Evolutionary conservation across 2,329 filamentous ascomycete species (phyloP).

Genomic region (Arthroderma sp.): DNA sequence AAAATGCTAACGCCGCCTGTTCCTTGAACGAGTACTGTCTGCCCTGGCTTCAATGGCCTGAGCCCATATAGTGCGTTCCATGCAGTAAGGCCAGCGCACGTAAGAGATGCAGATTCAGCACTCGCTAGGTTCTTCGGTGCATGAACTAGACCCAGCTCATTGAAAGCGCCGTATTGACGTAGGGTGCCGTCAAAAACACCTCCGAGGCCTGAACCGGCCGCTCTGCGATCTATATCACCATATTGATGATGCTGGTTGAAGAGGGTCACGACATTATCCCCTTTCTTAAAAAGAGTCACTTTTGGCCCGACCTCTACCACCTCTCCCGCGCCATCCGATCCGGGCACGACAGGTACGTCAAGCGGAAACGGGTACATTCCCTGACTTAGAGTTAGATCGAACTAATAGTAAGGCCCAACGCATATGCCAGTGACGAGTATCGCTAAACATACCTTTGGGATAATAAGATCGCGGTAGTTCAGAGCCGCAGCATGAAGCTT

Average conservation of each 20-base stretch:
- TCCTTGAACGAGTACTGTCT: slow-evolving; percentile 46
- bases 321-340: slow-evolving; percentile 32
- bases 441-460: slow-evolving; percentile 28
- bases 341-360: slow-evolving; percentile 29
- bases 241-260: slow-evolving; percentile 47
- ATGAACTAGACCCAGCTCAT: slow-evolving; percentile 53
- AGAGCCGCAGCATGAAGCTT: slow-evolving; percentile 42
- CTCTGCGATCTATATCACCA: slow-evolving; percentile 30
- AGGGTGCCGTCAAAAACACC: slow-evolving; percentile 55
- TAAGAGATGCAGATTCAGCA: slow-evolving; percentile 43
- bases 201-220: slow-evolving; percentile 47
- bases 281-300: slow-evolving; percentile 43
- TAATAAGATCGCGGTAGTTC: slow-evolving; percentile 38
- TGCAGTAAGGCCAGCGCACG: slow-evolving; percentile 49
- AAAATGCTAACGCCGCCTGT: slow-evolving; percentile 49
- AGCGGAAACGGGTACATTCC: slow-evolving; percentile 34
- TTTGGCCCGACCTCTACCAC: slow-evolving; percentile 40
- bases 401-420: neutral
- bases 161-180: slow-evolving; percentile 53
- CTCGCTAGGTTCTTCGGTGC: slow-evolving; percentile 44
- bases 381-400: slow-evolving; percentile 9
- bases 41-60: slow-evolving; percentile 39
- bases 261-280: slow-evolving; percentile 44
- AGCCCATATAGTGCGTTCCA: slow-evolving; percentile 55
- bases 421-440: neutral